phyloP scores from a whole-genome alignment of 2,329 filamentous ascomycete species.

The Emydomyces testavorans region DNA sequence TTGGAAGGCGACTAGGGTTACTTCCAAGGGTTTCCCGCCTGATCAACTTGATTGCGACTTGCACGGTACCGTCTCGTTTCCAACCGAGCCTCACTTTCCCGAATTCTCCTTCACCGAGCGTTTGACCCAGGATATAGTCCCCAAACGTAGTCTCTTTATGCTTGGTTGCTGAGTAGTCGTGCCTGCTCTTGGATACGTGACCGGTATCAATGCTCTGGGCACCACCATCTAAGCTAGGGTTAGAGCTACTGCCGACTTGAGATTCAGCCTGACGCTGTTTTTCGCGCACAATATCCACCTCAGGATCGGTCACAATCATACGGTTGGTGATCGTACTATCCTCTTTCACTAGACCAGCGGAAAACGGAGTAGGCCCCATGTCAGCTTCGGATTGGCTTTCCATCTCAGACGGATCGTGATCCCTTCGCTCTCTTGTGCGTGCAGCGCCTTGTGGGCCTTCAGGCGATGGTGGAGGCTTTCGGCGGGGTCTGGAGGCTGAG shows the following conservation, averaged over 20 bases:
- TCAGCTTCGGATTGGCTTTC: conserved; percentile 30
- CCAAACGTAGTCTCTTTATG: conserved; percentile 80
- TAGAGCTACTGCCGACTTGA: conserved; percentile 32
- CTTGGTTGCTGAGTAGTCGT: conserved; percentile 46
- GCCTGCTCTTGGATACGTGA: conserved; percentile 35
- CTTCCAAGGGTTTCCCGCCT: conserved; percentile 78
- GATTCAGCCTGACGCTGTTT: conserved; percentile 57
- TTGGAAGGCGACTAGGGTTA: conserved; percentile 80
- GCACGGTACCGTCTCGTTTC: conserved; percentile 87
- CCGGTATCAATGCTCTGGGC: conserved; percentile 41
- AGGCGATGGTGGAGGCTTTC: conserved; percentile 37
- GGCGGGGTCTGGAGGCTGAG: conserved; percentile 35
- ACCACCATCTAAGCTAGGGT: conserved; percentile 39
- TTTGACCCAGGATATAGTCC: conserved; percentile 90
- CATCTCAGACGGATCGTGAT: conserved; percentile 27
- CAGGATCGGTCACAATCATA: conserved; percentile 63
- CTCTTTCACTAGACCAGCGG: conserved; percentile 56
- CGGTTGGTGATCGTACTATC: conserved; percentile 69
- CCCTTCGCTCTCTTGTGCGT: conserved; percentile 33
- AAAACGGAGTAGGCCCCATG: conserved; percentile 45
- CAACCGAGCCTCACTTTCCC: conserved; percentile 97
- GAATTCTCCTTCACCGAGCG: conserved; percentile 94
- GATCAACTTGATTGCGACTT: conserved; percentile 97
- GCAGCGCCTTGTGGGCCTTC: conserved; percentile 37
- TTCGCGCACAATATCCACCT: conserved; percentile 61